Percentiles rank a stretch among this genome's conserved stretches.
Conservation (phyloP, 2,329 filamentous ascomycete species). For the Cryphonectria naterciae region DNA sequence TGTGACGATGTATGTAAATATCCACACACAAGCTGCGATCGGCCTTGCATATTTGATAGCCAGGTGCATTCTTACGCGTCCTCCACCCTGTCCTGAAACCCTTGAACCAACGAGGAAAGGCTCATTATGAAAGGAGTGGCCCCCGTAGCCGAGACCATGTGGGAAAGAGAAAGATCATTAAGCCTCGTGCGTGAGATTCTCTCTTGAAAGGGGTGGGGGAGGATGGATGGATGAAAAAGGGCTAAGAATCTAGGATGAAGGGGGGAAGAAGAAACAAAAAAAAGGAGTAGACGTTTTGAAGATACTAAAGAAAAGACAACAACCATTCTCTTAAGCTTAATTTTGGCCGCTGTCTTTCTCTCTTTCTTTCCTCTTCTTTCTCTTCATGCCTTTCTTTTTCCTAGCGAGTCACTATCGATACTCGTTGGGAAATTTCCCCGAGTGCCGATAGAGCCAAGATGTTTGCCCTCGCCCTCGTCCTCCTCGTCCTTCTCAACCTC, state of each 20-base stretch:
- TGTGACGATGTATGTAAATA: not conserved
- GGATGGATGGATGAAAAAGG: too few relatives aligned
- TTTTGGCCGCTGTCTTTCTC: not conserved
- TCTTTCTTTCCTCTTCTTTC: not conserved
- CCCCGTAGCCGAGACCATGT: not conserved
- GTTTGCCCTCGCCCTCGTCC: not conserved
- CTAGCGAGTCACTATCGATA: not conserved
- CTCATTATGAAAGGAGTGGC: constrained; percentile 1
- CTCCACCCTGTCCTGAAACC: constrained; percentile 1
- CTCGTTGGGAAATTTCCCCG: not conserved
- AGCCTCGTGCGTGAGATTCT: not conserved
- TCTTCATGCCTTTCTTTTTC: not conserved
- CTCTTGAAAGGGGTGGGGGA: not conserved
- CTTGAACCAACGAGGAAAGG: constrained; percentile 4
- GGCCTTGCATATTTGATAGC: not conserved
- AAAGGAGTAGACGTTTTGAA: not conserved
- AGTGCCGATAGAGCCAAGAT: not conserved
- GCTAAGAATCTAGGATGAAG: too few relatives aligned
- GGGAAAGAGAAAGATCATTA: not conserved
- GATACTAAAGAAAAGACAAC: not conserved
- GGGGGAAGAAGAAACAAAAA: not conserved
- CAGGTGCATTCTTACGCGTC: not conserved
- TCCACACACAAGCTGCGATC: constrained; percentile 1
- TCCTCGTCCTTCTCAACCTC: not conserved
- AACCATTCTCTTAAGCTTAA: not conserved